Conservation (phyloP, 1,284 basidiomycete species). For the Puccinia brachypodii region DNA sequence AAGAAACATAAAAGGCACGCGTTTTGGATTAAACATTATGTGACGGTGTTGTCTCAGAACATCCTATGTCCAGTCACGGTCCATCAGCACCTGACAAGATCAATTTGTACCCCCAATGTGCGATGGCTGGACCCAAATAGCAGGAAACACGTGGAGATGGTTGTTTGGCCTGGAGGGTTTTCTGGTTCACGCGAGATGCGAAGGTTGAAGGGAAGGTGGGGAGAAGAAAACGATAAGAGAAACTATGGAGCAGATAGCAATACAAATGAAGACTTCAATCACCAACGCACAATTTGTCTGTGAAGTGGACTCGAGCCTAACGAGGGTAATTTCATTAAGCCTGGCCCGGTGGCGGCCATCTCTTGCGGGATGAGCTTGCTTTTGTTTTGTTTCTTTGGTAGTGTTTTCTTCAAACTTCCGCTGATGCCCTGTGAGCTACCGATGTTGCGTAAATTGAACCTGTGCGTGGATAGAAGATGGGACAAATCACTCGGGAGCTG, state of each 20-base stretch:
- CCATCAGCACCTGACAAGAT: too few relatives aligned
- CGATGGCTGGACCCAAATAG: too few relatives aligned
- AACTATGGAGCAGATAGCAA: neutral
- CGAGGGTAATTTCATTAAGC: neutral
- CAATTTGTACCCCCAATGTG: too few relatives aligned
- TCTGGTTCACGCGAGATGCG: neutral
- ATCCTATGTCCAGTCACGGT: too few relatives aligned
- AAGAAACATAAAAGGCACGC: neutral
- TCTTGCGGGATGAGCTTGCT: neutral
- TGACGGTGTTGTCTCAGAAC: too few relatives aligned
- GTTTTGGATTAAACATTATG: too few relatives aligned
- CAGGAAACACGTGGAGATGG: neutral
- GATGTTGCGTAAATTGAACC: neutral
- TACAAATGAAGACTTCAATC: neutral
- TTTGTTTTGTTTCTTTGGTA: neutral
- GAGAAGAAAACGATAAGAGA: neutral
- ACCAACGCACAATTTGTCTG: slow-evolving; percentile 14
- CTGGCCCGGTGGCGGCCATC: neutral
- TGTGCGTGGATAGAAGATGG: neutral
- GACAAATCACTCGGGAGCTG: neutral
- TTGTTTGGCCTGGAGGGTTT: neutral
- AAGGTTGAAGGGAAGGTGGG: neutral
- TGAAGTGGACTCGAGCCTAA: slow-evolving; percentile 5
- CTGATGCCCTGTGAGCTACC: too few relatives aligned
- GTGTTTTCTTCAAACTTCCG: neutral